Conservation (phyloP, 352 stramenopile genomes). For the Globisporangium rhizosaccharum region DNA sequence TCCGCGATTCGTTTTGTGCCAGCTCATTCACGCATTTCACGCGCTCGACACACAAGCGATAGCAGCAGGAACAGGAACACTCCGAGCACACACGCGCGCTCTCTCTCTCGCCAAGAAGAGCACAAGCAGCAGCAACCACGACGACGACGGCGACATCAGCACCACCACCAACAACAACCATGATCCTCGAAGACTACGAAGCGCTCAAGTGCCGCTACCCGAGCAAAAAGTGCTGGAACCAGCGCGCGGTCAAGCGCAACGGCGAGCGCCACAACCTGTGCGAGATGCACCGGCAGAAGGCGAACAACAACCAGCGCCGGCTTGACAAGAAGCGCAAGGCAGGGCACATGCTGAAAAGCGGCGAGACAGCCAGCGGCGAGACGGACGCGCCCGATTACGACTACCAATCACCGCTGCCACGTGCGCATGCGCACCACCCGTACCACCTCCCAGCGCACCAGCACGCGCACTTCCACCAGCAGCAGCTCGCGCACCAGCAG, state of each 20-base stretch:
- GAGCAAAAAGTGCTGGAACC: conserved; percentile 80
- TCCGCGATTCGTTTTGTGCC: too few species aligned
- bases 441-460: not conserved
- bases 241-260: conserved; percentile 77
- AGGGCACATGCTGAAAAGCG: conserved; percentile 19
- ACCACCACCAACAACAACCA: not conserved
- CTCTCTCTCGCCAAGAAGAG: too few species aligned
- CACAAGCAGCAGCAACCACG: too few species aligned
- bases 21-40: too few species aligned
- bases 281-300: conserved; percentile 78
- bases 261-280: conserved; percentile 81
- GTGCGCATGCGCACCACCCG: not conserved
- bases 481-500: not conserved
- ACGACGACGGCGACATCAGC: not conserved
- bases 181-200: conserved; percentile 13
- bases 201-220: conserved; percentile 69
- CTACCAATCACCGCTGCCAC: not conserved
- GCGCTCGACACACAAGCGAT: too few species aligned
- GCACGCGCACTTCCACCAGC: conserved; percentile 2
- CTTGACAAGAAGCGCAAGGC: conserved; percentile 73
- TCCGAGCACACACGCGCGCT: too few species aligned
- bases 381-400: conserved; percentile 6
- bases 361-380: not conserved
- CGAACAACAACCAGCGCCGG: conserved; percentile 79
- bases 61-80: too few species aligned